Conservation (phyloP, 1,284 basidiomycete species). For the Puccinia coronata region DNA sequence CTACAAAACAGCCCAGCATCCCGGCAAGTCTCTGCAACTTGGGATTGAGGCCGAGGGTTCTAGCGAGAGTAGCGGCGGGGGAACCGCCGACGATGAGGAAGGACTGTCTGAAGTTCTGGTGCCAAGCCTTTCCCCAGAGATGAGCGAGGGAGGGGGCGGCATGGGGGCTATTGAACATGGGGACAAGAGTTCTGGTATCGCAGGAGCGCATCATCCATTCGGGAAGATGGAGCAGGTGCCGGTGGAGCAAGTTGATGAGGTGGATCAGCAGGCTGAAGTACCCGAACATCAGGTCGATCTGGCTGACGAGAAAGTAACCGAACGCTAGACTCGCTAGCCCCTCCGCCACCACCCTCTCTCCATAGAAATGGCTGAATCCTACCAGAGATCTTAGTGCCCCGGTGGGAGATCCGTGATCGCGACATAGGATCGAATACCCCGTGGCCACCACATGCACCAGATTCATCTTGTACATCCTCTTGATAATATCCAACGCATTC, state of each 20-base stretch:
- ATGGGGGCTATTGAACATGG: slow-evolving; percentile 17
- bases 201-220: not conserved
- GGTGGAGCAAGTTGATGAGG: slow-evolving; percentile 7
- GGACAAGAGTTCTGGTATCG: slow-evolving; percentile 3
- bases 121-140: slow-evolving; percentile 30
- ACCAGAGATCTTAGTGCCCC: not conserved
- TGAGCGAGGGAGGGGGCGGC: not conserved
- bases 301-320: slow-evolving; percentile 13
- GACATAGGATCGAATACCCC: slow-evolving; percentile 1
- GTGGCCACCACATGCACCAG: not conserved
- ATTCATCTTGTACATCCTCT: slow-evolving; percentile 16
- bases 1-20: not conserved
- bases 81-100: slow-evolving; percentile 19
- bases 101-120: slow-evolving; percentile 24
- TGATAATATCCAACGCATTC: not conserved
- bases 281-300: slow-evolving; percentile 14
- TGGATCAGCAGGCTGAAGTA: slow-evolving; percentile 24
- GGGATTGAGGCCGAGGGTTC: not conserved
- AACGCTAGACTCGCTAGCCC: not conserved
- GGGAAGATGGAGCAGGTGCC: not conserved
- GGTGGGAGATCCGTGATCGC: not conserved
- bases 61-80: not conserved
- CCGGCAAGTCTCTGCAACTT: not conserved
- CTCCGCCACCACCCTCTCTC: not conserved
- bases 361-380: not conserved